phyloP scores from a whole-genome alignment of 306 rosid species.

The Senna tora region DNA sequence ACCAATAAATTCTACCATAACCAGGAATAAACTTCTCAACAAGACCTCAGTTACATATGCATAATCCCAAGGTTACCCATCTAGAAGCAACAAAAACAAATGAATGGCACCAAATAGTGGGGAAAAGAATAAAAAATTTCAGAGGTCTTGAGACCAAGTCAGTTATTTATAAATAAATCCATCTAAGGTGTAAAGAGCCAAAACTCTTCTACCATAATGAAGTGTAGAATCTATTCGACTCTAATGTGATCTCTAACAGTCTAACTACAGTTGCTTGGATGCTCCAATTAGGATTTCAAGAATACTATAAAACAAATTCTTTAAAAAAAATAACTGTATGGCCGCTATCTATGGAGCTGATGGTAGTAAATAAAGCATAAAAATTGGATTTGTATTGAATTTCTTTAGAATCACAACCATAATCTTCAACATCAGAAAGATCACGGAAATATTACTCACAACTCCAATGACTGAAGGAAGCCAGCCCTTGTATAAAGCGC shows the following conservation, averaged over 20 bases:
- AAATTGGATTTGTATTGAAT: not conserved
- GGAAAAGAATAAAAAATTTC: not conserved
- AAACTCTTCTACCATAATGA: not conserved
- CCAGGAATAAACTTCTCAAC: not conserved
- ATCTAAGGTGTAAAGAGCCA: not conserved
- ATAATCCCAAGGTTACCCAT: not conserved
- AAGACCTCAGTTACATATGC: conserved; percentile 23
- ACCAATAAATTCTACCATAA: not conserved
- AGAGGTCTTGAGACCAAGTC: not conserved
- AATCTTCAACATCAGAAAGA: not conserved
- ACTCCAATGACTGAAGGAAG: conserved; percentile 99
- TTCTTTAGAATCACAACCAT: not conserved
- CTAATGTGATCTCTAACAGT: not conserved
- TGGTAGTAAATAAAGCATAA: conserved; percentile 2
- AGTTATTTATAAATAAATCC: not conserved
- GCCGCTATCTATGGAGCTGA: conserved; percentile 4
- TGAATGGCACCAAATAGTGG: not conserved
- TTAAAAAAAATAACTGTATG: not conserved
- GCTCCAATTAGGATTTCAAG: not conserved
- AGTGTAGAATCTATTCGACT: not conserved
- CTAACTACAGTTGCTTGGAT: not conserved
- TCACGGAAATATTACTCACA: conserved; percentile 58
- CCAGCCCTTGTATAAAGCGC: conserved; percentile 99
- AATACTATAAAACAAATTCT: not conserved
- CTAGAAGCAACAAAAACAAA: not conserved